Base-by-base conservation (phyloP, 345 rosid genomes). In the Cardamine chenopodiifolia region DNA sequence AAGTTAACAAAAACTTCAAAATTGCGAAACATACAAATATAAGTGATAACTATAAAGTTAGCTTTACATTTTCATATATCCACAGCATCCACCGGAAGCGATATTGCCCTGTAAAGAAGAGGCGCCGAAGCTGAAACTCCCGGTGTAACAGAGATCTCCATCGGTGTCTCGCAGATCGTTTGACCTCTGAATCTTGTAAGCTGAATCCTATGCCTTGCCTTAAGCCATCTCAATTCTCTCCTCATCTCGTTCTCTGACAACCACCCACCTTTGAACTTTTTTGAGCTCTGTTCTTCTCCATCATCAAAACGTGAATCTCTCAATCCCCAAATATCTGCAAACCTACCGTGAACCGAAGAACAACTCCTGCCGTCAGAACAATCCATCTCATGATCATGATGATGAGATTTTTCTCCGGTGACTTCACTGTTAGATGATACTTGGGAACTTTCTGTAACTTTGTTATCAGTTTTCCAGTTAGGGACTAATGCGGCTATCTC, bases 171-270 rank as follows among this genome's bases (percentile, higher is more conserved):
- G 13, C 60, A 73, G 5, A 78, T 55, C 9, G 39, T 52, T 52
- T 87, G 83, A 68, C 84, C 90, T 74, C 61, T 86, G 5, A 85
- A 80, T 72, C 81, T 87, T 69, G 88, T 78, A 53, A 86, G 52
- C 80, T 88, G 96, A 82, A 85, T 76, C 75, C 77, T 86, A 62
- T 86, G 89, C 58, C 88, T 91, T 10, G 96, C 97, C 79, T 94
- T 94, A 7, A 91, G 90, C 97, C 97, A 91, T 75, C 97, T 91
- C 44, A 88, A 62, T 50, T 95, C 97, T 81, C 86, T 85, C 80
- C 89, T 83, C 6, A 90, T 87, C 72, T 91, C 97, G 65, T 87
- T 89, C 85, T 88, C 95, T 3, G 75, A 68, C 52, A 74, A 72
- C 72, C 54, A 56, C 12, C 17, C 74, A 17, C 58, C 55, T 72